A percentile compares a stretch with the other conserved stretches of the same genome.
Evolutionary conservation across 2,329 filamentous ascomycete genomes (phyloP).

Genomic region (Aspergillus intermedius): DNA sequence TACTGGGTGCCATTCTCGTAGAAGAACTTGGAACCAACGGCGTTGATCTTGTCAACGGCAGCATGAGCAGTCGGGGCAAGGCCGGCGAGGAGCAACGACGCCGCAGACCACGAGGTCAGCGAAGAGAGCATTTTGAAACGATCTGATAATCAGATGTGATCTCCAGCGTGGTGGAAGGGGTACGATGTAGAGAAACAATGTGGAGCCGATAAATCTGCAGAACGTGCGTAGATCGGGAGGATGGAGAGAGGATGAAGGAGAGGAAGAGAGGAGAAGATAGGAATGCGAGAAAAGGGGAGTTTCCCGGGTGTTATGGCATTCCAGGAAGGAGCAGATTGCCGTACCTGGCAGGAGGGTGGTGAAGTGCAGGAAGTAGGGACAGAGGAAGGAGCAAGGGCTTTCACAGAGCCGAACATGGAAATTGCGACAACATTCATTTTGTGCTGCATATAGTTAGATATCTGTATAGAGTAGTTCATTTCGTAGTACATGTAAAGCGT

Average conservation of each 20-base stretch:
- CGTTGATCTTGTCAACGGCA: conserved; percentile 51
- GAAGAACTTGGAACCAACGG: conserved; percentile 78
- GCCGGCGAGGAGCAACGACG: conserved; percentile 21
- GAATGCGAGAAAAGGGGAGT: background rate
- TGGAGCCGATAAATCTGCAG: background rate
- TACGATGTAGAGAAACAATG: background rate
- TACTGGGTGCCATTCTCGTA: conserved; percentile 72
- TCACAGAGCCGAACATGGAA: no score
- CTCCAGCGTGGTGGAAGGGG: background rate
- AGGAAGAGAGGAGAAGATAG: background rate
- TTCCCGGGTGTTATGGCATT: background rate
- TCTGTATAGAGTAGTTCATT: no score
- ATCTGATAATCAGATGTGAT: background rate
- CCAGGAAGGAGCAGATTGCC: background rate
- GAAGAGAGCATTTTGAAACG: conserved; percentile 16
- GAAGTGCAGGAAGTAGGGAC: no score
- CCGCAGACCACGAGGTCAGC: conserved; percentile 8
- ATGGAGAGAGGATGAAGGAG: background rate
- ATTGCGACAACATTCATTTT: no score
- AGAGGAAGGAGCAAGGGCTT: no score
- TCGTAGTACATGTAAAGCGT: no score
- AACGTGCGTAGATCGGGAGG: background rate
- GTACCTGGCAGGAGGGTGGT: no score
- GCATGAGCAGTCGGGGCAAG: conserved; percentile 29
- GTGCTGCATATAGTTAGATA: no score